Conservation (phyloP, 352 stramenopile species). For the Pythium sp. region DNA sequence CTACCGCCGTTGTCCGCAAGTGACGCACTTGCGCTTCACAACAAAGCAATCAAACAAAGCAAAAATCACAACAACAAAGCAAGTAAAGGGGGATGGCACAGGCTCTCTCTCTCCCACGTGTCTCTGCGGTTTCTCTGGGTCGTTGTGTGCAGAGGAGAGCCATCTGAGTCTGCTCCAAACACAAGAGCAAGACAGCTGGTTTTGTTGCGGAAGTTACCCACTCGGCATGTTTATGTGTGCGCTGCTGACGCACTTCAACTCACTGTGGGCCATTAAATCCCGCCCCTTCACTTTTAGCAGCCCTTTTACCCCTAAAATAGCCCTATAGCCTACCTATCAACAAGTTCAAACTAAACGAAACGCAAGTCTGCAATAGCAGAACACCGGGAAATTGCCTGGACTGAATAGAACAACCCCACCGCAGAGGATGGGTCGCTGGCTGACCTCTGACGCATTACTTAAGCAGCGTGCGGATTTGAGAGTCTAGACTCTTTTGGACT, state of each 20-base stretch:
- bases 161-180: constrained; percentile 1
- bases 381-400: not conserved
- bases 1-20: no score
- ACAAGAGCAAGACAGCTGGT: not conserved
- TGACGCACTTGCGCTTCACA: no score
- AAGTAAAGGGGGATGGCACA: not conserved
- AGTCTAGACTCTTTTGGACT: no score
- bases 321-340: not conserved
- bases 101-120: not conserved
- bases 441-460: not conserved
- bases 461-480: no score
- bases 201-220: not conserved
- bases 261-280: not conserved
- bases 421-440: not conserved
- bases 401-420: not conserved
- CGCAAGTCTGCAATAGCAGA: not conserved
- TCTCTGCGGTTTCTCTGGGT: not conserved
- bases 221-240: not conserved
- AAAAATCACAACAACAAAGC: not conserved
- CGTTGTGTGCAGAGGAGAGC: constrained; percentile 7
- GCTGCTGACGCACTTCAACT: not conserved
- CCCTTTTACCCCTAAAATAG: not conserved
- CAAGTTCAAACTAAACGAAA: not conserved
- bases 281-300: not conserved
- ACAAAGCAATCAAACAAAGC: no score